Evolutionary conservation across 306 rosid genomes (phyloP), one percentile per base, ranked within the genome.

Genomic region (Astragalus membranaceus): DNA sequence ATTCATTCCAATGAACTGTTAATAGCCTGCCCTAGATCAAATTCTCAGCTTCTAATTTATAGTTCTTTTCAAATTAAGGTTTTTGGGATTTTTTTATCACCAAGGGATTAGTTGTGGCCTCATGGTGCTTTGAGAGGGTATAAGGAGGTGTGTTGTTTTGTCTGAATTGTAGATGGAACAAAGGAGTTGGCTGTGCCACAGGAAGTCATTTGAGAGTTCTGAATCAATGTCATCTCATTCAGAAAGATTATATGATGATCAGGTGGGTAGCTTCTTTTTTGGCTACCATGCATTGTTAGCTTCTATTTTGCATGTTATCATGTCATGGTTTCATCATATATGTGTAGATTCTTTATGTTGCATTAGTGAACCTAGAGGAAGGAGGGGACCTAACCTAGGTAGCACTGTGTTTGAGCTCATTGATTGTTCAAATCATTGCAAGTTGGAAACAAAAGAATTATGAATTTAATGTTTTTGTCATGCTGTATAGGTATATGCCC

Each of bases 131-230:
- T 39, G 63, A 44, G 81, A 76, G 65, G 73, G 78, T 69, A 69
- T 64, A 29, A 26, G 30, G 67, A 59, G 53, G 72, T 32, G 72
- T 32, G 42, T 65, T 82, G 67, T 55, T 60, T 41, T 69, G 3
- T 16, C 26, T 58, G 50, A 39, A 13, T 26, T 59, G 61, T 43
- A 76, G 79, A 90, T 91, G 97, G 89, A 91, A 73, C 51, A 86
- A 51, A 70, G 88, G 77, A 86, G 90, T 75, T 84, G 88, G 90
- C 80, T 88, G 39, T 91, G 95, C 95, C 84, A 85, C 42, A 81
- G 86, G 79, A 88, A 88, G 69, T 86, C 92, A 50, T 84, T 85
- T 3, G 90, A 88, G 81, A 90, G 92, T 76, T 82, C 88, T 4
- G 86, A 88, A 35, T 86, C 96, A 14, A 59, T 84, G 13, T 88